phyloP scores from a whole-genome alignment of 768 basidiomycete species.

The Hysterangium stoloniferum region DNA sequence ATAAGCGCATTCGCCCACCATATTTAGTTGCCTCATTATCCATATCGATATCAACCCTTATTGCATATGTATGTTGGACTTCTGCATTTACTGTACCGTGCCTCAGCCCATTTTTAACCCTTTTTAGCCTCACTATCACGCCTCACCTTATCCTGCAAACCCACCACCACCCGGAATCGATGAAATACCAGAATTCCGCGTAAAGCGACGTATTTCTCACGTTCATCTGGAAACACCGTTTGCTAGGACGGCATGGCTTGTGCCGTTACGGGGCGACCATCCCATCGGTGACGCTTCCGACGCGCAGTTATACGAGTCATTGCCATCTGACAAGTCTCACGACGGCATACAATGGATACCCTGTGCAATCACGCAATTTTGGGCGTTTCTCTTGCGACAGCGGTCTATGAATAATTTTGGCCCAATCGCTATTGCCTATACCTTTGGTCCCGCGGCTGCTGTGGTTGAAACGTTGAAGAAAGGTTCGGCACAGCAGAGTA shows the following conservation, averaged over 20 bases:
- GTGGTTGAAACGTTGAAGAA: no score
- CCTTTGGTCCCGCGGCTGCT: neutral
- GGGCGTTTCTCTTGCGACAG: constrained; percentile 7
- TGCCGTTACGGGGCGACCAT: constrained; percentile 3
- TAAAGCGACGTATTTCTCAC: neutral
- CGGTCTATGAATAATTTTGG: constrained; percentile 5
- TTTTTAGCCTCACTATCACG: constrained; percentile 6
- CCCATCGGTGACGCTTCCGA: constrained; percentile 3
- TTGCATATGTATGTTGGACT: neutral
- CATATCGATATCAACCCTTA: neutral
- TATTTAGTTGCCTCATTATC: neutral
- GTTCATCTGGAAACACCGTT: neutral
- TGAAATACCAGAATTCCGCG: constrained; percentile 3
- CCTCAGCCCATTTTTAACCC: neutral
- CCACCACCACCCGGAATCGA: constrained; percentile 4
- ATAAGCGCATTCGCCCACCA: constrained; percentile 1
- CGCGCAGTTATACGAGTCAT: neutral
- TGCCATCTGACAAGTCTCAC: neutral
- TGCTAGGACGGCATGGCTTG: constrained; percentile 4
- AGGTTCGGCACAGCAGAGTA: neutral
- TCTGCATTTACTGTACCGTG: neutral
- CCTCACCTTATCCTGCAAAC: constrained; percentile 1
- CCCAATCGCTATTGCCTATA: constrained; percentile 4
- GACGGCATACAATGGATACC: constrained; percentile 3
- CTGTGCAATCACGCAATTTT: constrained; percentile 3